Evolutionary conservation across 208 protist genomes (phyloP).

Genomic region (Leishmania amazonensis): DNA sequence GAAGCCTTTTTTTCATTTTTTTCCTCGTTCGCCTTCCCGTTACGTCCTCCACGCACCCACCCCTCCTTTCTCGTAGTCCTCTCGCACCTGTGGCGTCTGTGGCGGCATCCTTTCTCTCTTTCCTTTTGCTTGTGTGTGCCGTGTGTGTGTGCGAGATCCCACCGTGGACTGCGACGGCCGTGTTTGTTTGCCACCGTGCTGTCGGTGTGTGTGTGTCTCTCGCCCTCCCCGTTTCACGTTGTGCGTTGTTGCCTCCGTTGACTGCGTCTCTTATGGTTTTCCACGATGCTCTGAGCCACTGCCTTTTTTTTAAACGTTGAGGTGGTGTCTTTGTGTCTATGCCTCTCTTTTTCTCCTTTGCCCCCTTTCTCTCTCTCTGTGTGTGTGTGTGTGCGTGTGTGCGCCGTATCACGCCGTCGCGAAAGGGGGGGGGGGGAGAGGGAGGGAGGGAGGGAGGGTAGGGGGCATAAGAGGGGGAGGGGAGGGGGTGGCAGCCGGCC

Average conservation of each 20-base stretch:
- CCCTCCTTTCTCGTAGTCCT: no score
- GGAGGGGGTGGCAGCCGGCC: neutral
- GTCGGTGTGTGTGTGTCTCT: neutral
- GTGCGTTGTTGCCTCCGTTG: neutral
- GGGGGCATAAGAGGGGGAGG: neutral
- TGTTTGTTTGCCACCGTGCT: neutral
- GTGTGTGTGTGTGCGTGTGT: neutral
- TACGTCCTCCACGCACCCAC: no score
- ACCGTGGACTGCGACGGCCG: neutral
- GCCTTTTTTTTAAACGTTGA: no score
- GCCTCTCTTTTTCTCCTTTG: neutral
- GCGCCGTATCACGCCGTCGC: neutral
- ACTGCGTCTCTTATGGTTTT: neutral
- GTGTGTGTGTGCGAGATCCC: neutral
- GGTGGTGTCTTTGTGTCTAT: neutral
- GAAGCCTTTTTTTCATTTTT: neutral
- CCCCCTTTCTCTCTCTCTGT: neutral
- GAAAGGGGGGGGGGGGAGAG: neutral
- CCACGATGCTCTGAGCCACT: neutral
- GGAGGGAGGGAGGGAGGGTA: neutral
- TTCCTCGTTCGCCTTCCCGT: neutral
- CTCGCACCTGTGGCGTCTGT: no score
- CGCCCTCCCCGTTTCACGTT: neutral
- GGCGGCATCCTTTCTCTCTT: no score
- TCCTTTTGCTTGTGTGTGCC: neutral